Evolutionary conservation across 2,329 filamentous ascomycete genomes (phyloP), one percentile per base, ranked within the genome.

Genomic region (Sarocladiaceae sp.): DNA sequence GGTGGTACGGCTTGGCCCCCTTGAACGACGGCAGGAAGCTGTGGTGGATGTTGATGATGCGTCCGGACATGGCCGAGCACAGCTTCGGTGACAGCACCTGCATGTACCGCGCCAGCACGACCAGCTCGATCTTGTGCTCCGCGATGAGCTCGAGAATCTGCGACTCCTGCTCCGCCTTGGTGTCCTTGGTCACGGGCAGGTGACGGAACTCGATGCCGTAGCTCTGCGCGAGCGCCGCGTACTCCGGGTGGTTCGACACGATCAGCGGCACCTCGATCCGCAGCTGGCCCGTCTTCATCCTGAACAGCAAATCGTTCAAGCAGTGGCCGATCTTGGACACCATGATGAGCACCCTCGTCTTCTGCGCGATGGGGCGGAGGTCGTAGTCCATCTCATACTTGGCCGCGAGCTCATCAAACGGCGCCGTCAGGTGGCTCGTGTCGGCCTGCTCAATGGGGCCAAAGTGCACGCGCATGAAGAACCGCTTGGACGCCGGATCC

Each of bases 31-130:
- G 87, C 73, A 93, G 63, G 77, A 93, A 93, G 53, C 78, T 84
- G 69, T 93, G 87, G 68, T 93, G 87, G 65, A 93, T 91, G 69
- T 93, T 93, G 82, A 93, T 91, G 68, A 93, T 93, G 61, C 80
- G 82, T 47, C 87, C 87, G 42, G 80, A 84, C 85, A 93, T 90
- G 55, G 79, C 85, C 47, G 74, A 67, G 68, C 87, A 93, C 32
- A 93, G 70, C 7, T 67, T 76, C 0, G 85, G 85, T 18, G 81
- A 85, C 10, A 93, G 73, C 24, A 93, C 85, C 68, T 93, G 87
- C 87, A 93, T 93, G 68, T 93, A 93, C 48, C 87, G 80, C 6
- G 87, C 87, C 37, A 93, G 70, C 1, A 93, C 86, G 44, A 93
- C 76, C 44, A 93, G 76, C 58, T 93, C 87, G 57, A 93, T 78